phyloP scores from a whole-genome alignment of 2,329 filamentous ascomycete species.

The Cercospora janseana region DNA sequence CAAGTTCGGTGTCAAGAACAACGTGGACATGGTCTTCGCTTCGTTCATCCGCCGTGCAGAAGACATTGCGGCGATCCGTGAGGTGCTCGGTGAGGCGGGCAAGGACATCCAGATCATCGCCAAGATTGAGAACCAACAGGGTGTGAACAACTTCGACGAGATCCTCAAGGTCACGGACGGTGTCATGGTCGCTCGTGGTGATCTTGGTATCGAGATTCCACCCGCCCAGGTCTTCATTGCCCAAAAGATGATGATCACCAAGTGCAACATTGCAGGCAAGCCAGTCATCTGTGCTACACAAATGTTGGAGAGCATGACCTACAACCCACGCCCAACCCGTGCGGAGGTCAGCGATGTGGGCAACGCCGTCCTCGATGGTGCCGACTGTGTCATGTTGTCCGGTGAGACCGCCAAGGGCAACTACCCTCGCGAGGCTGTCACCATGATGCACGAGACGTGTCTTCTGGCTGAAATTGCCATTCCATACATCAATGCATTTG shows the following conservation, averaged over 20 bases:
- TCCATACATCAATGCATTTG: constrained; percentile 93
- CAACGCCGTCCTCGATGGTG: constrained; percentile 95
- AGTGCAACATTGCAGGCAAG: constrained; percentile 99
- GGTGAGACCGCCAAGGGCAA: constrained; percentile 97
- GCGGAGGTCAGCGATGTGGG: constrained; percentile 98
- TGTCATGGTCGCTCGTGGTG: constrained; percentile 99
- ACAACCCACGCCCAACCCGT: constrained; percentile 96
- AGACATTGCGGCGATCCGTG: constrained; percentile 89
- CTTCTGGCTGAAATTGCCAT: constrained; percentile 96
- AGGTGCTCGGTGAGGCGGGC: constrained; percentile 85
- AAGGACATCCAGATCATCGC: constrained; percentile 98
- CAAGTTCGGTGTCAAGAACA: constrained; percentile 94
- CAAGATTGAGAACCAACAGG: constrained; percentile 99
- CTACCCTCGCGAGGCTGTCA: constrained; percentile 89
- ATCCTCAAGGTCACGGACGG: constrained; percentile 95
- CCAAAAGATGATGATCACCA: constrained; percentile 99
- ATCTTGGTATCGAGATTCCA: constrained; percentile 97
- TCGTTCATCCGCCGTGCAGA: constrained; percentile 94
- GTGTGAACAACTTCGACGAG: constrained; percentile 98
- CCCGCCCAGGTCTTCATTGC: constrained; percentile 98
- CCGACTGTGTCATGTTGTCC: constrained; percentile 99
- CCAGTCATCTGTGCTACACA: constrained; percentile 98
- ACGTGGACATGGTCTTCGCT: constrained; percentile 98
- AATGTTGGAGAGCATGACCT: constrained; percentile 99
- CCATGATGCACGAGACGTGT: constrained; percentile 98